These are phyloP conservation scores for Diutina mesorugosa DNA, from an alignment of 1,139 yeast genomes.

Conservation along the genomic window DNA sequence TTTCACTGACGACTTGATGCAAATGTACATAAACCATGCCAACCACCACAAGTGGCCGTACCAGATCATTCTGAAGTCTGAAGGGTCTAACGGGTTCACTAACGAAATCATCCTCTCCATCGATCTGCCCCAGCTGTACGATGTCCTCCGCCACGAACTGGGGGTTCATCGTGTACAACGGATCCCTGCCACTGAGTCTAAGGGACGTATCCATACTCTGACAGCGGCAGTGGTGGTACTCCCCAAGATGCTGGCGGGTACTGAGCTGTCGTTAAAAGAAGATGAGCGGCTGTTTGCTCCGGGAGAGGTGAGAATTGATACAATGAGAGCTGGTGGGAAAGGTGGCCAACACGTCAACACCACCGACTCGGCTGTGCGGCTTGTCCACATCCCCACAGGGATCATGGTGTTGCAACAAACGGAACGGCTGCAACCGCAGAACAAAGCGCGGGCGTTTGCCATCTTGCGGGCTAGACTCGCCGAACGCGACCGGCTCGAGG, in stretches of 20 bases:
- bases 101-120: slow-evolving; percentile 69
- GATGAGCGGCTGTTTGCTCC: slow-evolving; percentile 72
- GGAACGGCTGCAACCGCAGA: slow-evolving; percentile 88
- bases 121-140: slow-evolving; percentile 68
- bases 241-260: slow-evolving; percentile 62
- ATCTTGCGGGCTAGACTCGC: slow-evolving; percentile 76
- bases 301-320: slow-evolving; percentile 83
- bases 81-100: slow-evolving; percentile 47
- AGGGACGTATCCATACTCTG: slow-evolving; percentile 91
- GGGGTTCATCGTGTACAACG: slow-evolving; percentile 97
- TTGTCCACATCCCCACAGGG: slow-evolving; percentile 89
- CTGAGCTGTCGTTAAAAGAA: slow-evolving; percentile 37
- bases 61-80: slow-evolving; percentile 46
- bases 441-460: slow-evolving; percentile 88
- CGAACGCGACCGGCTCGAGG: slow-evolving; percentile 59
- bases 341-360: slow-evolving; percentile 99
- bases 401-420: slow-evolving; percentile 85
- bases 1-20: slow-evolving; percentile 66
- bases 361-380: slow-evolving; percentile 91
- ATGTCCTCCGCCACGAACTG: slow-evolving; percentile 66
- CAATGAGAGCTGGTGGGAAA: slow-evolving; percentile 94
- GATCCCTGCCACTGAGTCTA: slow-evolving; percentile 83
- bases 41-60: slow-evolving; percentile 53
- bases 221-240: slow-evolving; percentile 92
- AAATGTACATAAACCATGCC: slow-evolving; percentile 73